Evolutionary conservation across 495 filamentous ascomycete species (phyloP).

Genomic region (Polyplosphaeria fusca): DNA sequence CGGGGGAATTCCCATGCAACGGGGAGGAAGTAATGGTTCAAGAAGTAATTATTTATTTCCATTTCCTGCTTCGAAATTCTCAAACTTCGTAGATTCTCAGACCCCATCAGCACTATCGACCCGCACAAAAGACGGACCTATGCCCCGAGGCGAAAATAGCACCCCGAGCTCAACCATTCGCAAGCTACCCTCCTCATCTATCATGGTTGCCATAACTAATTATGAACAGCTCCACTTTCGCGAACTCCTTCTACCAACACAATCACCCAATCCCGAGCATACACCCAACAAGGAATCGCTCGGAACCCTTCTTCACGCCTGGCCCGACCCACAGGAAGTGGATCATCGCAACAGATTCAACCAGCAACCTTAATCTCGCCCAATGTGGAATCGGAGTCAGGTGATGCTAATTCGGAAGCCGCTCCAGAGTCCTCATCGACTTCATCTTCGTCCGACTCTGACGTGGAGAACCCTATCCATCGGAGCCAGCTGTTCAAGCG

Average conservation of each 20-base stretch:
- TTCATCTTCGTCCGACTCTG: slow-evolving; percentile 47
- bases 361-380: not conserved
- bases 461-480: slow-evolving; percentile 11
- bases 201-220: too few relatives aligned
- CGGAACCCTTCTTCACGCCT: slow-evolving; percentile 21
- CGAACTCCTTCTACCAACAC: slow-evolving; percentile 48
- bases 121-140: slow-evolving; percentile 58
- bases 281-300: slow-evolving; percentile 1
- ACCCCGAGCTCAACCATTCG: too few relatives aligned
- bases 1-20: slow-evolving; percentile 56
- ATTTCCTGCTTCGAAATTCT: not conserved
- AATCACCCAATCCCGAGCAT: slow-evolving; percentile 41
- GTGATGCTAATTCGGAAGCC: too few relatives aligned
- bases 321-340: slow-evolving; percentile 36
- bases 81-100: slow-evolving; percentile 46
- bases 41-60: slow-evolving; percentile 5
- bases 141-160: slow-evolving; percentile 49
- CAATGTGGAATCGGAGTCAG: not conserved
- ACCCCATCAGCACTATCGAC: slow-evolving; percentile 60
- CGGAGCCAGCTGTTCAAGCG: slow-evolving; percentile 32
- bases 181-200: too few relatives aligned
- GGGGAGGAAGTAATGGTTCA: slow-evolving; percentile 56
- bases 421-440: too few relatives aligned
- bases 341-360: too few relatives aligned
- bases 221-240: slow-evolving; percentile 37